These are phyloP conservation scores for Piloderma croceum DNA, from an alignment of 768 basidiomycete species.

Conservation along the genomic window DNA sequence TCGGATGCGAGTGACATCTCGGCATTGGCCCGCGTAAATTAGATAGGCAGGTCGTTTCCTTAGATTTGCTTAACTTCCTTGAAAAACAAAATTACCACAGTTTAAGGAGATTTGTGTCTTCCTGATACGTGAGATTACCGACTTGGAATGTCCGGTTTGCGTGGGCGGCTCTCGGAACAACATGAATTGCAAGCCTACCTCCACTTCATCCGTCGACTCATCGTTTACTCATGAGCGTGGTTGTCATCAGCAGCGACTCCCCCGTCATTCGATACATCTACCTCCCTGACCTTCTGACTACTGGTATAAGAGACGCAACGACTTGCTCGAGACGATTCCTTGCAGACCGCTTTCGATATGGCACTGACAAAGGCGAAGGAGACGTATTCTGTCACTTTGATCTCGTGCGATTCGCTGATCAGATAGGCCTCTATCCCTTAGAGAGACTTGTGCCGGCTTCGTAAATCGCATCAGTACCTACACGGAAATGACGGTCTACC, in stretches of 20 bases:
- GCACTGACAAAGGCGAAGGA: slow-evolving; percentile 82
- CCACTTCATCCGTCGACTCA: slow-evolving; percentile 95
- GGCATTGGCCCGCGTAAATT: too few relatives aligned
- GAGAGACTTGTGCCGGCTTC: slow-evolving; percentile 75
- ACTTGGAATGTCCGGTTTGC: slow-evolving; percentile 13
- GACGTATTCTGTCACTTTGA: slow-evolving; percentile 81
- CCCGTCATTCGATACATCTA: slow-evolving; percentile 67
- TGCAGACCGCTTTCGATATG: slow-evolving; percentile 86
- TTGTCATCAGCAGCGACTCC: slow-evolving; percentile 54
- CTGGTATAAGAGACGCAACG: slow-evolving; percentile 85
- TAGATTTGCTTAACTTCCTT: too few relatives aligned
- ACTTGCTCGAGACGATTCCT: slow-evolving; percentile 83
- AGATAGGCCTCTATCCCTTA: slow-evolving; percentile 71
- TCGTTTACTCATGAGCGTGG: slow-evolving; percentile 78
- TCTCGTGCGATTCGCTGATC: slow-evolving; percentile 75
- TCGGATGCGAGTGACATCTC: too few relatives aligned
- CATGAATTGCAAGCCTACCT: slow-evolving; percentile 96
- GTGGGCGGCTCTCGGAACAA: slow-evolving; percentile 91
- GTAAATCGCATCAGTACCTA: slow-evolving; percentile 61
- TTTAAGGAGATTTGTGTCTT: too few relatives aligned
- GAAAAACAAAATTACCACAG: too few relatives aligned
- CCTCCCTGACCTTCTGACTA: slow-evolving; percentile 75
- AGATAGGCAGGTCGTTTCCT: too few relatives aligned
- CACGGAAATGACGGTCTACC: slow-evolving; percentile 49
- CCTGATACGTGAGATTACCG: too few relatives aligned